Conservation (phyloP, 768 basidiomycete species). For the Boletellus ananiceps region DNA sequence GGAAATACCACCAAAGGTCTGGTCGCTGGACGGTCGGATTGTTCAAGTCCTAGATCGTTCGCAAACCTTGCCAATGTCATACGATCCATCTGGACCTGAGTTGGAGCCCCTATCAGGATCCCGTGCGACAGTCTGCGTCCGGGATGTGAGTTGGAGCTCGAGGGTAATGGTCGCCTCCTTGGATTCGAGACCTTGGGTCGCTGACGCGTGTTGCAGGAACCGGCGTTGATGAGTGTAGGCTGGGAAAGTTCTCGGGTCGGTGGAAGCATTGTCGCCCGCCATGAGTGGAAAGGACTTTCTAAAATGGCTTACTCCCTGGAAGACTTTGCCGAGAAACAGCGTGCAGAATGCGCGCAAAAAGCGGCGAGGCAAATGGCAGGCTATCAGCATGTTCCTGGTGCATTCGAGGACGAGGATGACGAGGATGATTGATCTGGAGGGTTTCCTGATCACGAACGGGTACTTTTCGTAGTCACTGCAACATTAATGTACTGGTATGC, state of each 20-base stretch:
- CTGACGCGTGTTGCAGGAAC: conserved; percentile 49
- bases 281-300: conserved; percentile 92
- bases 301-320: conserved; percentile 66
- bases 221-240: conserved; percentile 85
- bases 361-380: conserved; percentile 7
- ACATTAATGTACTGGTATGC: not conserved
- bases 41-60: conserved; percentile 83
- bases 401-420: conserved; percentile 23
- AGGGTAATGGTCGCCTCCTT: conserved; percentile 40
- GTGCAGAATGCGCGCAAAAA: conserved; percentile 31
- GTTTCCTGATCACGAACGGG: not conserved
- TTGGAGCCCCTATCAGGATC: conserved; percentile 27
- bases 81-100: conserved; percentile 68
- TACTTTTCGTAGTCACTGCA: not conserved
- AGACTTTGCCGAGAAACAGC: conserved; percentile 65
- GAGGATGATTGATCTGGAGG: conserved; percentile 9
- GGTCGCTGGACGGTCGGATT: conserved; percentile 87
- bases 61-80: conserved; percentile 62
- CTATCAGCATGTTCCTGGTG: conserved; percentile 23
- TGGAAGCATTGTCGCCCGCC: conserved; percentile 80
- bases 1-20: conserved; percentile 54
- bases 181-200: not conserved
- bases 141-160: conserved; percentile 95
- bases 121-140: conserved; percentile 54
- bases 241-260: conserved; percentile 63